Base-by-base conservation (phyloP, 2,329 filamentous ascomycete species). In the Neofusicoccum ribis region DNA sequence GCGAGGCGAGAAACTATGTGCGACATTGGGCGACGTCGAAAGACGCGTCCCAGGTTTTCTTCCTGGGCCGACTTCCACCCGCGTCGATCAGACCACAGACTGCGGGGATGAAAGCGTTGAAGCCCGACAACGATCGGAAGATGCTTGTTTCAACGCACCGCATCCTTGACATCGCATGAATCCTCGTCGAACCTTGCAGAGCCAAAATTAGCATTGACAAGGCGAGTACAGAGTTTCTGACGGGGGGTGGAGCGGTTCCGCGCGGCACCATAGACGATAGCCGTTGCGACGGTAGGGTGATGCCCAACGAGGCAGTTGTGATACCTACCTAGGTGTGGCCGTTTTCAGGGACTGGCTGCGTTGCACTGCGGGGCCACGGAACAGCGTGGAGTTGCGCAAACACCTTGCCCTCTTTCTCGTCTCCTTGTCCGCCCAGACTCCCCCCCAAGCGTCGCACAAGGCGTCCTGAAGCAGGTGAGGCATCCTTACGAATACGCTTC, bases 31-130 rank as follows among this genome's bases (percentile, higher is more conserved):
- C 41, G 31, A 46, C 54, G 27, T 59, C 23, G 12, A 60, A 2
- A 15, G 15, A n/a, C 6, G 43, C n/a, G 34, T 46, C 23, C 43
- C 34, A 9, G 56, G 31, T 36, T 60, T 39, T 23, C 23, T n/a
- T 15, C 20, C 11, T 60, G 56, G n/a, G 31, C 43, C 56, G 31
- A 23, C 17, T 46, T 23, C 43, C 43, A 37, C 56, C 56, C 56
- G 56, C 43, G 56, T 37, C 31, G 56, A 60, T 60, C 56, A 36
- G 17, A 20, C 47, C 47, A 43, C 56, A 36, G 17, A 15, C 47
- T 60, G 56, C 31, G 56, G 56, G 50, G 50, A 47, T 49, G 31
- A 14, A 14, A 31, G 39, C 41, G 54, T 44, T 46, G 54, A 59
- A 12, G 56, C 41, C 56, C 43, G 56, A 37, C 5, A 15, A 59